These are phyloP conservation scores for Carex parvula DNA, from an alignment of 176 grass and related monocot genomes.

Conservation along the genomic window DNA sequence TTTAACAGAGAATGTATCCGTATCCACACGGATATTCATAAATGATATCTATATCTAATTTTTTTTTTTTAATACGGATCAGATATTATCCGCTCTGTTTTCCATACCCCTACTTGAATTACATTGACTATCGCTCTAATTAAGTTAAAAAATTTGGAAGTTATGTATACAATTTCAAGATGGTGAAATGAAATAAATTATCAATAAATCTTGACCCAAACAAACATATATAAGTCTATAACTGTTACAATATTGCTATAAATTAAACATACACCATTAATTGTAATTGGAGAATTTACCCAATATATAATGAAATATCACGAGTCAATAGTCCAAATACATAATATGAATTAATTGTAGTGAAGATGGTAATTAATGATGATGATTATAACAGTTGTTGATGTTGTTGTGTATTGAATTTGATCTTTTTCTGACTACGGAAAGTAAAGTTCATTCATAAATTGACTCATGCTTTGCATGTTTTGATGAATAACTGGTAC, in stretches of 20 bases:
- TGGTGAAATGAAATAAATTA: too few relatives aligned
- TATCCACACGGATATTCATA: too few relatives aligned
- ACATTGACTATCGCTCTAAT: too few relatives aligned
- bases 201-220: too few relatives aligned
- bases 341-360: neutral
- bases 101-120: too few relatives aligned
- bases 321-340: neutral
- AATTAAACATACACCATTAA: too few relatives aligned
- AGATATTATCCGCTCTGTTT: too few relatives aligned
- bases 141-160: too few relatives aligned
- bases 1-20: too few relatives aligned
- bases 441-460: neutral
- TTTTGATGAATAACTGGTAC: neutral
- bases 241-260: neutral
- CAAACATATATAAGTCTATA: neutral
- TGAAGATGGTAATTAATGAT: neutral
- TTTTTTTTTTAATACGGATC: too few relatives aligned
- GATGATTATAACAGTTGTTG: neutral
- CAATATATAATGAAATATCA: neutral
- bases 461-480: neutral
- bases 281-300: neutral
- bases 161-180: too few relatives aligned
- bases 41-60: too few relatives aligned
- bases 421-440: neutral
- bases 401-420: neutral